phyloP scores from a whole-genome alignment of 108 stramenopile species.

The Fistulifera pelliculosa region DNA sequence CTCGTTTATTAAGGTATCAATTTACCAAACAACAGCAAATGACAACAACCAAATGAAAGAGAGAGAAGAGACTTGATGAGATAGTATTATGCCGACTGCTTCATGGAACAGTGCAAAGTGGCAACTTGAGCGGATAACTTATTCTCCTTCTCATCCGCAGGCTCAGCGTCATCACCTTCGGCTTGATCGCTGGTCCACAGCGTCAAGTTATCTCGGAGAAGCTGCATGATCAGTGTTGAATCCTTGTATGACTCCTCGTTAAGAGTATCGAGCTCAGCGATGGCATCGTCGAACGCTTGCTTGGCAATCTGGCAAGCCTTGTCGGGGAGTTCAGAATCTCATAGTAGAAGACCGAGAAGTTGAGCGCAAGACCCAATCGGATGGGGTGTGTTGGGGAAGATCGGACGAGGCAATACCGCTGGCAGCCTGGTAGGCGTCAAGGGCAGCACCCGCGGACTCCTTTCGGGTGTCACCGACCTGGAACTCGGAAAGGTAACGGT shows the following conservation, averaged over 20 bases:
- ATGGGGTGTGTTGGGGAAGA: slow-evolving; percentile 99
- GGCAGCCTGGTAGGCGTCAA: slow-evolving; percentile 97
- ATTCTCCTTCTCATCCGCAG: slow-evolving; percentile 22
- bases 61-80: too few relatives aligned
- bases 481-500: slow-evolving; percentile 98
- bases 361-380: slow-evolving; percentile 99
- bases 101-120: too few relatives aligned
- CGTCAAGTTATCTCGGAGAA: slow-evolving; percentile 99
- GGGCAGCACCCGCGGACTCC: slow-evolving; percentile 86
- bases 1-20: too few relatives aligned
- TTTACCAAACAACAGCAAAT: too few relatives aligned
- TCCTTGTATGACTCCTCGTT: slow-evolving; percentile 99
- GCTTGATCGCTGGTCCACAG: slow-evolving; percentile 98
- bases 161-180: slow-evolving; percentile 70
- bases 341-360: slow-evolving; percentile 99
- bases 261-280: slow-evolving; percentile 99
- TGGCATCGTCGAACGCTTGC: slow-evolving; percentile 99
- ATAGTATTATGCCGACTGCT: too few relatives aligned
- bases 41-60: too few relatives aligned
- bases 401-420: slow-evolving; percentile 91
- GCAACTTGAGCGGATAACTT: background rate
- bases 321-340: slow-evolving; percentile 95
- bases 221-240: slow-evolving; percentile 99
- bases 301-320: slow-evolving; percentile 96
- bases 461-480: slow-evolving; percentile 82